phyloP scores from a whole-genome alignment of 176 grass and related monocot genomes.

The Carex parvula region DNA sequence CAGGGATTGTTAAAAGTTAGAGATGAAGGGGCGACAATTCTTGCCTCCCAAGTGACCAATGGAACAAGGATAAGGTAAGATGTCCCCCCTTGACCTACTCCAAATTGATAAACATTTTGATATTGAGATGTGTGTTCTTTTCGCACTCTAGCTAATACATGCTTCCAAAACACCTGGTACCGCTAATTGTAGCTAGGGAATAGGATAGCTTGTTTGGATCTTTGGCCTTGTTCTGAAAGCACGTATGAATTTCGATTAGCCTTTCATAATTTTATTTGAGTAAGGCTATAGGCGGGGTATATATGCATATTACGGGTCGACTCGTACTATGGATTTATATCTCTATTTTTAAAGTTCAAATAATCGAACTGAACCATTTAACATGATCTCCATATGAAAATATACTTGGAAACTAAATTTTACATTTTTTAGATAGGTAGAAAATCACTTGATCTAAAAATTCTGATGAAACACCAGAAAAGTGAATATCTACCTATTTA shows the following conservation, averaged over 20 bases:
- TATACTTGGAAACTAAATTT: too few relatives aligned
- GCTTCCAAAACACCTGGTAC: background rate
- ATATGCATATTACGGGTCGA: too few relatives aligned
- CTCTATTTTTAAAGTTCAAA: too few relatives aligned
- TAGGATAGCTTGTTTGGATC: background rate
- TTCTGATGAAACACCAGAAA: too few relatives aligned
- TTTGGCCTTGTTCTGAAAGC: background rate
- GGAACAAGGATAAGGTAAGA: slow-evolving; percentile 48
- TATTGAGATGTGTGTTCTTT: background rate
- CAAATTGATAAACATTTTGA: background rate
- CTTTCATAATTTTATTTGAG: background rate
- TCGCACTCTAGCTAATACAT: background rate
- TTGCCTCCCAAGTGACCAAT: slow-evolving; percentile 43
- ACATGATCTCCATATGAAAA: too few relatives aligned
- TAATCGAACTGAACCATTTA: too few relatives aligned
- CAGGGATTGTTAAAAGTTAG: slow-evolving; percentile 58
- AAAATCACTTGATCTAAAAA: too few relatives aligned
- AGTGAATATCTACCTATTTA: too few relatives aligned
- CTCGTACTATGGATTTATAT: too few relatives aligned
- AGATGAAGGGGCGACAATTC: slow-evolving; percentile 47
- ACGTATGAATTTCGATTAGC: background rate
- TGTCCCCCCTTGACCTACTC: background rate
- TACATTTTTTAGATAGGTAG: too few relatives aligned
- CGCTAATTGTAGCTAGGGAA: background rate
- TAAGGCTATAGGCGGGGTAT: too few relatives aligned